phyloP scores from a whole-genome alignment of 2,329 filamentous ascomycete genomes.

The Boeremia exigua region DNA sequence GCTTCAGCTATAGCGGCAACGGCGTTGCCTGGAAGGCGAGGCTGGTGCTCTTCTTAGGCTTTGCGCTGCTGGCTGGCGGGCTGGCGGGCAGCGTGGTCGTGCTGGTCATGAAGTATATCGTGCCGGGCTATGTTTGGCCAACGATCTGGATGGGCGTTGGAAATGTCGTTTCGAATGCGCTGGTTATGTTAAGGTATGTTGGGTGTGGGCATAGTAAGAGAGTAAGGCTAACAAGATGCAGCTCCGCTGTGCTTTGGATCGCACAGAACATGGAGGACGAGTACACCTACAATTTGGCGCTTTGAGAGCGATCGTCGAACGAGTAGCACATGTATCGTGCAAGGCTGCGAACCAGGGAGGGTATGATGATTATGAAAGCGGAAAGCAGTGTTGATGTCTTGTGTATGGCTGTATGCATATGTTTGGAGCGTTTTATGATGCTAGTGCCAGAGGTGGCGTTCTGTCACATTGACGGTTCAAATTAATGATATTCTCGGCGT shows the following conservation, averaged over 20 bases:
- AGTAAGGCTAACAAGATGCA: slow-evolving; percentile 43
- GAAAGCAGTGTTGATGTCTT: slow-evolving; percentile 6
- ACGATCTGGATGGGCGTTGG: slow-evolving; percentile 72
- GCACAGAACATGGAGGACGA: slow-evolving; percentile 77
- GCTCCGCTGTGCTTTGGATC: slow-evolving; percentile 70
- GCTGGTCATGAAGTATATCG: slow-evolving; percentile 71
- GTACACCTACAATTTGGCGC: slow-evolving; percentile 72
- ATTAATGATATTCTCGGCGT: slow-evolving; percentile 7
- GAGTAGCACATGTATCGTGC: neutral
- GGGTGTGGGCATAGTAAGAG: neutral
- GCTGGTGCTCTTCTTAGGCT: slow-evolving; percentile 72
- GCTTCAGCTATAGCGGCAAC: slow-evolving; percentile 68
- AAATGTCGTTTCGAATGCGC: slow-evolving; percentile 68
- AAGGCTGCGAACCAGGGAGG: neutral
- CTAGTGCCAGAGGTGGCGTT: neutral
- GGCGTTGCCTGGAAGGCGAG: slow-evolving; percentile 74
- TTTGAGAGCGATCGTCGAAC: slow-evolving; percentile 48
- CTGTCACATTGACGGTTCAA: neutral
- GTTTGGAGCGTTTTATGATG: slow-evolving; percentile 11
- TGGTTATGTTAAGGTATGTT: slow-evolving; percentile 71
- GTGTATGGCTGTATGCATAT: slow-evolving; percentile 17
- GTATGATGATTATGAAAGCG: slow-evolving; percentile 2
- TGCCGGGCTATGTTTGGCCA: slow-evolving; percentile 64
- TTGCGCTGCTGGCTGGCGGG: slow-evolving; percentile 72
- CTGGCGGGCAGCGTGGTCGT: slow-evolving; percentile 71